Percentiles rank a stretch among this genome's conserved stretches.
phyloP scores from a whole-genome alignment of 345 rosid species.

The Eucalyptus pauciflora region DNA sequence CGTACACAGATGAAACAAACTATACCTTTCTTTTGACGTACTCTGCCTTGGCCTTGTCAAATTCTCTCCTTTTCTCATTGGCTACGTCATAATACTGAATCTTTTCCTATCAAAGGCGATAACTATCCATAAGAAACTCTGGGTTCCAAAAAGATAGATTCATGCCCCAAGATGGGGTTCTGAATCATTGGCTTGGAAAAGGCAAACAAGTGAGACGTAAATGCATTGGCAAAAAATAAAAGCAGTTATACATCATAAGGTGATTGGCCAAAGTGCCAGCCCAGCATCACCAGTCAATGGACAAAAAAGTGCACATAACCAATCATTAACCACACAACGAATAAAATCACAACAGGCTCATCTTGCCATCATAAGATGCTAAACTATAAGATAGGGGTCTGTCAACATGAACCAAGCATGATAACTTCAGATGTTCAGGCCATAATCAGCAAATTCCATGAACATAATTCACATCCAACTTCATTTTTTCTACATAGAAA shows the following conservation, averaged over 20 bases:
- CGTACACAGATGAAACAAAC: background rate
- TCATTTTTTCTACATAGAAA: background rate
- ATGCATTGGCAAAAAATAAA: background rate
- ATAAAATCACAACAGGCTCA: background rate
- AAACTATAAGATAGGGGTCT: background rate
- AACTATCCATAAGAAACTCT: background rate
- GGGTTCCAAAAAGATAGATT: background rate
- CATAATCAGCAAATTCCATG: background rate
- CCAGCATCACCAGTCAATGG: background rate
- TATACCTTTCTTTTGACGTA: conserved; percentile 60
- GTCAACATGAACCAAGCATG: background rate
- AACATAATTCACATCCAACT: background rate
- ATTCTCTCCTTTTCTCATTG: conserved; percentile 77
- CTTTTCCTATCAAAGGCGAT: conserved; percentile 47
- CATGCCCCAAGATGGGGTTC: background rate
- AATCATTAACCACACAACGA: background rate
- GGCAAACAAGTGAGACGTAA: background rate
- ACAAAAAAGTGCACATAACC: background rate
- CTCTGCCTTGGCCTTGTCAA: conserved; percentile 62
- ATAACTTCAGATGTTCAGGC: background rate
- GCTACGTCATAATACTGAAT: conserved; percentile 93
- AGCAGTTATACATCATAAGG: background rate
- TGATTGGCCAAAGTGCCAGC: background rate
- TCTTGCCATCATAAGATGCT: background rate
- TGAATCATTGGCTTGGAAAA: background rate